A percentile compares a stretch with the other conserved stretches of the same genome.
phyloP scores from a whole-genome alignment of 1,284 basidiomycete species.

The Rhodotorula sp. region DNA sequence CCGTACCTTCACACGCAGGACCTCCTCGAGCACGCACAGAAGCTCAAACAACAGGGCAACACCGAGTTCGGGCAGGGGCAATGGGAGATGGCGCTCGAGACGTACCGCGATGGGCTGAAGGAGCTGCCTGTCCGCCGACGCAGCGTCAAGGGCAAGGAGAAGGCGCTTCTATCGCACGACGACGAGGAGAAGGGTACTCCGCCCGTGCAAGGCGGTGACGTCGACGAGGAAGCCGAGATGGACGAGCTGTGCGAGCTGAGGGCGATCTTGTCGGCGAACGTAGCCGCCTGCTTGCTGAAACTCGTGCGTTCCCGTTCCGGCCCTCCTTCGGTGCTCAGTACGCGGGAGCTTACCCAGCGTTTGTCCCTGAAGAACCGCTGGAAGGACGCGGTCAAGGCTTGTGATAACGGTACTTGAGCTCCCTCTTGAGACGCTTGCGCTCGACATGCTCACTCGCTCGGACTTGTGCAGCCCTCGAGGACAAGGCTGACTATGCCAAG shows the following conservation, averaged over 20 bases:
- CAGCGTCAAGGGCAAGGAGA: constrained; percentile 29
- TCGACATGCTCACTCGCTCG: neutral
- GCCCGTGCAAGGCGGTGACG: neutral
- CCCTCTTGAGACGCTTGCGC: too few relatives aligned
- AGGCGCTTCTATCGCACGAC: constrained; percentile 6
- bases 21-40: constrained; percentile 15
- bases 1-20: constrained; percentile 27
- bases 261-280: constrained; percentile 34
- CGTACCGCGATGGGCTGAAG: constrained; percentile 33
- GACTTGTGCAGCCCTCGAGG: constrained; percentile 66
- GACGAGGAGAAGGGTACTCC: neutral
- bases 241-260: constrained; percentile 30
- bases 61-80: constrained; percentile 30
- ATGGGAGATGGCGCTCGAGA: constrained; percentile 33
- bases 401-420: constrained; percentile 64
- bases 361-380: constrained; percentile 62
- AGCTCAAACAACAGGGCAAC: constrained; percentile 34
- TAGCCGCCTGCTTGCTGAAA: constrained; percentile 41
- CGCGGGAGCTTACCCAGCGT: too few relatives aligned
- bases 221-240: constrained; percentile 17
- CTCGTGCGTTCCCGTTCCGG: constrained; percentile 13
- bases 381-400: constrained; percentile 72
- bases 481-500: constrained; percentile 83
- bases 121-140: constrained; percentile 17
- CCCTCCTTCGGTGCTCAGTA: too few relatives aligned